Evolutionary conservation across 768 basidiomycete species (phyloP).

Genomic region (Cystofilobasidium macerans): DNA sequence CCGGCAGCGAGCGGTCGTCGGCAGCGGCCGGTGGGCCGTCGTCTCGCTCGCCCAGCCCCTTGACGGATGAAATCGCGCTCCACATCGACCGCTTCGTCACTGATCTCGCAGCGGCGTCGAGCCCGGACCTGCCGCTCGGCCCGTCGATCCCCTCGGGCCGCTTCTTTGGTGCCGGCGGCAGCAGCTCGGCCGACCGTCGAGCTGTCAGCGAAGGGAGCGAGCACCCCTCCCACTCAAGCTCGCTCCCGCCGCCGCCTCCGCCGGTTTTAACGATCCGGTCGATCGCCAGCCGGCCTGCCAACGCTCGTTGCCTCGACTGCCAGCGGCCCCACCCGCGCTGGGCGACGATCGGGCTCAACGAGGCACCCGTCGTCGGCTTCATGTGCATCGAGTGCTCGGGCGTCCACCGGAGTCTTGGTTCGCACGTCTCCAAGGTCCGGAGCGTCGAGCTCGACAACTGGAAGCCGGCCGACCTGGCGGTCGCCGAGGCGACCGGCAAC

Average conservation of each 20-base stretch:
- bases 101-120: not conserved
- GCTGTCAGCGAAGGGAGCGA: constrained; percentile 18
- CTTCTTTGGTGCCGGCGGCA: too few relatives aligned
- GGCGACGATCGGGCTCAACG: constrained; percentile 23
- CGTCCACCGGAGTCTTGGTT: constrained; percentile 12
- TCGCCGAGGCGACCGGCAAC: constrained; percentile 19
- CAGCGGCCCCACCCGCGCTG: constrained; percentile 8
- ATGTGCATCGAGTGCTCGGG: constrained; percentile 23
- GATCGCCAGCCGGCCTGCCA: not conserved
- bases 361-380: constrained; percentile 3
- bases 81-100: not conserved
- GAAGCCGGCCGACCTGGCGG: constrained; percentile 9
- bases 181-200: constrained; percentile 19
- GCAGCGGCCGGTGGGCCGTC: not conserved
- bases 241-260: not conserved
- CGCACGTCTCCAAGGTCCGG: constrained; percentile 23
- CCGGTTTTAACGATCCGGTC: not conserved
- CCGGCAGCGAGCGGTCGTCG: not conserved
- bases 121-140: constrained; percentile 8
- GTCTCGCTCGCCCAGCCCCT: not conserved
- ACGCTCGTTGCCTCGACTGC: not conserved
- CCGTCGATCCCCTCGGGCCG: not conserved
- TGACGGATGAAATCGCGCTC: not conserved
- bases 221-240: too few relatives aligned
- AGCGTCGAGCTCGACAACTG: constrained; percentile 25